Base-by-base conservation (phyloP, 106 monocot species). In the Dioscorea zingiberensis region DNA sequence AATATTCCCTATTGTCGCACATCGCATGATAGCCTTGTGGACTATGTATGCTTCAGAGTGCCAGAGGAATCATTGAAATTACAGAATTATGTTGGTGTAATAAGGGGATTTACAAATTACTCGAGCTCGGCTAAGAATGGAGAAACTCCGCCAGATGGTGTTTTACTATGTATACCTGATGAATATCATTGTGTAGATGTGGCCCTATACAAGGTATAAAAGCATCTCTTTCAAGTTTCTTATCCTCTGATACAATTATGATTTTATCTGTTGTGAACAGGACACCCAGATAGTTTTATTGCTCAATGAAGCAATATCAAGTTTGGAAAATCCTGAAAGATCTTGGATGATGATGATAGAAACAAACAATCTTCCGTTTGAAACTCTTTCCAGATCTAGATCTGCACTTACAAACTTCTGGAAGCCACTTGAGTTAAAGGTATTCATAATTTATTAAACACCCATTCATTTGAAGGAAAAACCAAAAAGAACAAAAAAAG, bases 271-370 rank as follows among this genome's bases (percentile, higher is more conserved):
- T 57, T 65, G 27, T 48, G 51, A 77, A 75, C 87, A 95, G 97
- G 91, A 97, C 26, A 75, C 72, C 30, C 88, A 97, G 59, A 63
- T 97, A 55, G 67, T 88, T 63, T 60, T 97, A 60, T 80, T 97
- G 72, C 83, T 97, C 46, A 80, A 79, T 64, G 91, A 88, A 81
- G 59, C 68, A 75, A 68, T 3, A 16, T 61, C 77, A 21, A 63
- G 57, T 49, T 67, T 76, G 44, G 91, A 88, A 62, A 77, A 23
- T 65, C 66, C 79, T 45, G 85, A 59, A 53, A 81, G 69, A 58
- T 85, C 97, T 30, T 84, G 62, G 69, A 88, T 97, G 81, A 86
- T 86, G 78, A 81, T 97, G 91, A 21, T 97, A 47, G 78, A 81
- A 66, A 71, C 65, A 53, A 72, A 54, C 58, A 75, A 70, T 62